A percentile compares a stretch with the other conserved stretches of the same genome.
Conservation (phyloP, 495 filamentous ascomycete species). For the Trypethelium eluteriae region DNA sequence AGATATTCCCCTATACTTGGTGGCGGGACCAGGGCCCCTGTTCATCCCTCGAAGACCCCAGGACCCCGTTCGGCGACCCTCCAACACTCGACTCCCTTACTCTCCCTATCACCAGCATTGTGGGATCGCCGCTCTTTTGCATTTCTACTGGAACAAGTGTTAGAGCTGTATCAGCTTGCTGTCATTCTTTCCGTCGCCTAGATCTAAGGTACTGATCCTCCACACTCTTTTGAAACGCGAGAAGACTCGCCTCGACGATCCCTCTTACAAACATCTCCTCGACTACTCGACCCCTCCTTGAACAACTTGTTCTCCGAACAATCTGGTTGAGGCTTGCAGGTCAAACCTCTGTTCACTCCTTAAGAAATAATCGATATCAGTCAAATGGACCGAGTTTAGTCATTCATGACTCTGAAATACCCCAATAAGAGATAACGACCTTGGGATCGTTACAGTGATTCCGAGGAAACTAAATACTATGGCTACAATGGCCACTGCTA, state of each 20-base stretch:
- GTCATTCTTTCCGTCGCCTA: not conserved
- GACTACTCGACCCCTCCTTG: conserved; percentile 1
- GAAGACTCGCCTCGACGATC: conserved; percentile 8
- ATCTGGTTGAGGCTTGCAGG: conserved; percentile 8
- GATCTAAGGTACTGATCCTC: not conserved
- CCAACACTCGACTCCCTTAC: conserved; percentile 1
- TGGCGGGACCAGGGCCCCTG: not conserved
- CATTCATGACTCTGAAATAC: not conserved
- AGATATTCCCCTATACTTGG: too few species aligned
- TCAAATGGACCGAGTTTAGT: conserved; percentile 2
- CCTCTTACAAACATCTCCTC: not conserved
- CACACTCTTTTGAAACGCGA: conserved; percentile 13
- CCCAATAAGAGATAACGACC: not conserved
- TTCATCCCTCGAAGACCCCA: not conserved
- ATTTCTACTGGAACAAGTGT: conserved; percentile 12
- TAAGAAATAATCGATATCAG: not conserved
- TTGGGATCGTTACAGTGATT: not conserved
- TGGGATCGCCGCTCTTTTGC: conserved; percentile 10
- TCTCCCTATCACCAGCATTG: not conserved
- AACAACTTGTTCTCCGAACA: not conserved
- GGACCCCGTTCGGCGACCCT: not conserved
- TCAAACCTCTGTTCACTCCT: conserved; percentile 7
- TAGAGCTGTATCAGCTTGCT: conserved; percentile 2
- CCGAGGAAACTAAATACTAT: not conserved
- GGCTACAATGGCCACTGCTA: not conserved